phyloP scores from a whole-genome alignment of 2,329 filamentous ascomycete genomes.

The Dactylellina haptotyla region DNA sequence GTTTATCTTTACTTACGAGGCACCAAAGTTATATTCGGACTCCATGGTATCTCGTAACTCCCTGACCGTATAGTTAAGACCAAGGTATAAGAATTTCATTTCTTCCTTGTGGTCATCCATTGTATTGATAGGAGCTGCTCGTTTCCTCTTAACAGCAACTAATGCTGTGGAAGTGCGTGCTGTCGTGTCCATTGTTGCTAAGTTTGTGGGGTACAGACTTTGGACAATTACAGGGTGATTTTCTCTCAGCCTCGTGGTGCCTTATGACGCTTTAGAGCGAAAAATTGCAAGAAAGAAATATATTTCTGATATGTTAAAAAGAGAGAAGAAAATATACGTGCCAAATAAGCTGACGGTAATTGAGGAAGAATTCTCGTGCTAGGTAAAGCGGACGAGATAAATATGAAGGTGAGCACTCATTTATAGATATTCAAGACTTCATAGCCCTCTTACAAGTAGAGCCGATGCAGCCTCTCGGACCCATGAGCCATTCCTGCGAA shows the following conservation, averaged over 20 bases:
- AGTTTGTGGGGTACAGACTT: no score
- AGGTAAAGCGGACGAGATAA: neutral
- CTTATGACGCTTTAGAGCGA: no score
- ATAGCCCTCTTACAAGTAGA: neutral
- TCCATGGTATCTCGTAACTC: conserved; percentile 33
- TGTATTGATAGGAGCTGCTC: neutral
- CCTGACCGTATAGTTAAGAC: conserved; percentile 6
- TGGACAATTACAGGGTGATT: no score
- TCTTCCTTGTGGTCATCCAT: conserved; percentile 33
- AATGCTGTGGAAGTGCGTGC: no score
- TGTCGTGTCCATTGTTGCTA: no score
- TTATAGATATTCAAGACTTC: neutral
- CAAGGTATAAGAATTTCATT: conserved; percentile 33
- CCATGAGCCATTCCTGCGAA: neutral
- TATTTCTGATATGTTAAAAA: no score
- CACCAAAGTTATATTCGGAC: conserved; percentile 23
- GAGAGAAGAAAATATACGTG: no score
- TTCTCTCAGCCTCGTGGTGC: no score
- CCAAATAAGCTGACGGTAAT: neutral
- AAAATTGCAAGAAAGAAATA: no score
- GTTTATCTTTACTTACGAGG: conserved; percentile 25
- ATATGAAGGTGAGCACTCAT: conserved; percentile 8
- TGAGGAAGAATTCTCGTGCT: neutral
- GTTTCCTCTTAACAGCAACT: conserved; percentile 16
- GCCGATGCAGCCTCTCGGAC: neutral